Percentiles rank a stretch among this genome's conserved stretches.
Conservation (phyloP, 1,284 basidiomycete genomes). For the Leccinum huronense region DNA sequence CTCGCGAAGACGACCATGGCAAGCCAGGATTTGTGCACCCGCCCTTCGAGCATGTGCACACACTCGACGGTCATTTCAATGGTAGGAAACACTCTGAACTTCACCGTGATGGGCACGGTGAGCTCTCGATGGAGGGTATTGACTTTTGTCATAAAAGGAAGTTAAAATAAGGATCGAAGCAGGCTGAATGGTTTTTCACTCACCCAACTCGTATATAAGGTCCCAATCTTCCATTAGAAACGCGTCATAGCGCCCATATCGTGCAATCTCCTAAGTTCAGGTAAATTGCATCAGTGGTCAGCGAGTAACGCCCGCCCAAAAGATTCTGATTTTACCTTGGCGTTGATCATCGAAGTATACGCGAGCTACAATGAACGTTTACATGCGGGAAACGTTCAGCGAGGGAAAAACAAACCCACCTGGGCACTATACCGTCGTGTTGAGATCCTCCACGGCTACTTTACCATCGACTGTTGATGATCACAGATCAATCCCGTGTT, state of each 20-base stretch:
- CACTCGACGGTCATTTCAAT: slow-evolving; percentile 89
- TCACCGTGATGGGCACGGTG: slow-evolving; percentile 89
- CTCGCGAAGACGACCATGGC: slow-evolving; percentile 89
- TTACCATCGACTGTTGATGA: slow-evolving; percentile 10
- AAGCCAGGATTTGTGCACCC: slow-evolving; percentile 93
- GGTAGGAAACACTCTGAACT: slow-evolving; percentile 90
- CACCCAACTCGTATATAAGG: slow-evolving; percentile 76
- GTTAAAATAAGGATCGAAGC: not conserved
- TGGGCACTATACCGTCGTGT: slow-evolving; percentile 83
- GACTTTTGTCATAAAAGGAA: slow-evolving; percentile 46
- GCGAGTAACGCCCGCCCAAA: not conserved
- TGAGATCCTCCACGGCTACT: slow-evolving; percentile 87
- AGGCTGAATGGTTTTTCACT: slow-evolving; percentile 34
- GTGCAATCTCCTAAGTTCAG: slow-evolving; percentile 96
- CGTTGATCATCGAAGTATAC: slow-evolving; percentile 98
- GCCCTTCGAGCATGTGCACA: slow-evolving; percentile 93
- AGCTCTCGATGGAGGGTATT: slow-evolving; percentile 83
- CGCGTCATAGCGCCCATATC: slow-evolving; percentile 83
- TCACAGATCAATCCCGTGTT: not conserved
- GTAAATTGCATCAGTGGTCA: slow-evolving; percentile 71
- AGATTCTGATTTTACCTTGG: slow-evolving; percentile 55
- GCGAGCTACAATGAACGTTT: slow-evolving; percentile 52
- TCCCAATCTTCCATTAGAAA: slow-evolving; percentile 97
- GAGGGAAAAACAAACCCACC: slow-evolving; percentile 39
- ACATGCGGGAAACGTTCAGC: not conserved